Conservation (phyloP, 768 basidiomycete genomes). For the Calocybe cyanea region DNA sequence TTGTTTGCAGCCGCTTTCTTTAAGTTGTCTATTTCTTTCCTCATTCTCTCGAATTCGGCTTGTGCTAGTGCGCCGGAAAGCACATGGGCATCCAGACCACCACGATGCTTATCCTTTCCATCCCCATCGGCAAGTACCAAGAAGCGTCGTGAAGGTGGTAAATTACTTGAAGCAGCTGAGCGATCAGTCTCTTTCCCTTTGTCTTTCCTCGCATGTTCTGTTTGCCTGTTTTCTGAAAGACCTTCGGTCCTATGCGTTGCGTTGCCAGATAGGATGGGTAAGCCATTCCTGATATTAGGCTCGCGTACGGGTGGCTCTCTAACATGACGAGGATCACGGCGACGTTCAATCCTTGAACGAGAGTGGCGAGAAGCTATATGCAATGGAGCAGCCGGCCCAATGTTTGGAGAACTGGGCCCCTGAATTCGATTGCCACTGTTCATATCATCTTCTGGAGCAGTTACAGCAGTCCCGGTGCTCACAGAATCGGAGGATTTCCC, state of each 20-base stretch:
- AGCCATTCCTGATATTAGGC: neutral
- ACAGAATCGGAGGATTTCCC: conserved; percentile 19
- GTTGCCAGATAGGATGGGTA: neutral
- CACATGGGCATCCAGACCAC: conserved; percentile 13
- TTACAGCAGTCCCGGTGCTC: conserved; percentile 12
- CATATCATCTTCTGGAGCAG: conserved; percentile 11
- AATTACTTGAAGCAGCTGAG: neutral
- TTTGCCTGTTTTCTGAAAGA: neutral
- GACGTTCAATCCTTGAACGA: conserved; percentile 6
- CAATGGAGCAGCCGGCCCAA: neutral
- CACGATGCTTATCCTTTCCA: conserved; percentile 13
- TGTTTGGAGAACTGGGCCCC: neutral
- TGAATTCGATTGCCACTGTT: neutral
- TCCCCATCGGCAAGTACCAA: neutral
- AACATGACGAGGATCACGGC: neutral
- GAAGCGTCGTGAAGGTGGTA: conserved; percentile 12
- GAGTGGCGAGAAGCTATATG: conserved; percentile 2
- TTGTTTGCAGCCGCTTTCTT: conserved; percentile 45
- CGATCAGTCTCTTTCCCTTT: conserved; percentile 20
- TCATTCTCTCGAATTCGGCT: conserved; percentile 51
- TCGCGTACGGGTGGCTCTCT: conserved; percentile 4
- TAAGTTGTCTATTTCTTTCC: conserved; percentile 52
- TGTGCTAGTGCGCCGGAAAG: conserved; percentile 34
- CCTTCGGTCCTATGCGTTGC: conserved; percentile 1
- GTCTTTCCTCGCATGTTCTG: conserved; percentile 14